These are phyloP conservation scores for Coemansia umbellata DNA, from an alignment of 192 early-diverging fungal species.

Conservation along the genomic window DNA sequence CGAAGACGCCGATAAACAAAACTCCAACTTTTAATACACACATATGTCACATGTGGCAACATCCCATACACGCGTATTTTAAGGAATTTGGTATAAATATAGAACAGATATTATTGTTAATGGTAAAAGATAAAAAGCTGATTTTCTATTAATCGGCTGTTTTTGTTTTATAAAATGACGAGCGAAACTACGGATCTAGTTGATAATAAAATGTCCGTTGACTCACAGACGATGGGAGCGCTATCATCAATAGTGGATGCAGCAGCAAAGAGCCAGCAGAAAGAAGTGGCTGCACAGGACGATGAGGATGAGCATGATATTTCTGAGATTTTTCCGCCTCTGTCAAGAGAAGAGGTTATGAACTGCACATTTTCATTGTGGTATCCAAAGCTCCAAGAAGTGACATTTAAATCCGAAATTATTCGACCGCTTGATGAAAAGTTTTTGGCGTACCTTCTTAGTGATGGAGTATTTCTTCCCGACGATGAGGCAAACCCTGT, in stretches of 20 bases:
- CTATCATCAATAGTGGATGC: background rate
- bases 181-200: no score
- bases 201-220: no score
- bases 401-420: conserved; percentile 70
- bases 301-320: conserved; percentile 4
- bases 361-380: conserved; percentile 76
- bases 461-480: conserved; percentile 85
- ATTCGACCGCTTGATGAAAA: conserved; percentile 65
- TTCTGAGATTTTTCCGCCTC: conserved; percentile 45
- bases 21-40: no score
- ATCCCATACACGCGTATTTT: no score
- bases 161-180: no score
- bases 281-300: background rate
- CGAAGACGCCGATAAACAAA: conserved; percentile 20
- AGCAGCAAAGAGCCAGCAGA: background rate
- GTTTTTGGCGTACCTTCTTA: conserved; percentile 81
- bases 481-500: conserved; percentile 50
- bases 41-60: no score
- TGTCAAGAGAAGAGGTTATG: conserved; percentile 60
- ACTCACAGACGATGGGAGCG: background rate
- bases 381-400: conserved; percentile 63
- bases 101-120: no score
- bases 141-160: no score
- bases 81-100: no score
- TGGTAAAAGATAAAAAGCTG: no score